Evolutionary conservation across 2,329 filamentous ascomycete species (phyloP).

Genomic region (Arthrobotrys iridis): DNA sequence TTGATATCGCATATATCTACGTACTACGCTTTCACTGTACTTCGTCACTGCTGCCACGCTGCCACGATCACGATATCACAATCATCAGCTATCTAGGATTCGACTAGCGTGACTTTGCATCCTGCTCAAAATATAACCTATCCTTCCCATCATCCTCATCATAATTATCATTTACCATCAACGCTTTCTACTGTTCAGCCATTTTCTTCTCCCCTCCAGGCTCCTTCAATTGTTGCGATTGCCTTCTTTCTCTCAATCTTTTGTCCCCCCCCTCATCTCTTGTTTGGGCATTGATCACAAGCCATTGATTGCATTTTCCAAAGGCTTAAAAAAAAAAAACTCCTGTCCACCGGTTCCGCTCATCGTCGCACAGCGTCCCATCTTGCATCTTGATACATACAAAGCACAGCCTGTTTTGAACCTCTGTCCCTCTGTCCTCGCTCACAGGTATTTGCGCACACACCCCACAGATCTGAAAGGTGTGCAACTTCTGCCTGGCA

Average conservation of each 20-base stretch:
- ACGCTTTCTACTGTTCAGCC: not conserved
- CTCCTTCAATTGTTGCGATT: slow-evolving; percentile 23
- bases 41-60: too few species aligned
- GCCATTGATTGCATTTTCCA: not conserved
- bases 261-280: not conserved
- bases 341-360: slow-evolving; percentile 5
- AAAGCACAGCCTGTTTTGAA: slow-evolving; percentile 28
- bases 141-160: not conserved
- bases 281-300: not conserved
- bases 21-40: too few species aligned
- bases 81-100: not conserved
- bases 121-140: not conserved
- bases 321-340: too few species aligned
- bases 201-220: slow-evolving; percentile 14
- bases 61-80: not conserved
- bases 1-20: too few species aligned
- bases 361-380: slow-evolving; percentile 50
- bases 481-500: slow-evolving; percentile 43
- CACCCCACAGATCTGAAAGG: slow-evolving; percentile 31
- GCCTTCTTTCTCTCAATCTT: slow-evolving; percentile 1
- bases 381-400: slow-evolving; percentile 44
- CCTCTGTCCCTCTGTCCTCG: not conserved
- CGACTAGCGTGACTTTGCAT: not conserved
- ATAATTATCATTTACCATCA: not conserved
- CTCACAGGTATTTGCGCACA: slow-evolving; percentile 27